Conservation (phyloP, 2,329 filamentous ascomycete genomes). For the Lomentospora prolificans region DNA sequence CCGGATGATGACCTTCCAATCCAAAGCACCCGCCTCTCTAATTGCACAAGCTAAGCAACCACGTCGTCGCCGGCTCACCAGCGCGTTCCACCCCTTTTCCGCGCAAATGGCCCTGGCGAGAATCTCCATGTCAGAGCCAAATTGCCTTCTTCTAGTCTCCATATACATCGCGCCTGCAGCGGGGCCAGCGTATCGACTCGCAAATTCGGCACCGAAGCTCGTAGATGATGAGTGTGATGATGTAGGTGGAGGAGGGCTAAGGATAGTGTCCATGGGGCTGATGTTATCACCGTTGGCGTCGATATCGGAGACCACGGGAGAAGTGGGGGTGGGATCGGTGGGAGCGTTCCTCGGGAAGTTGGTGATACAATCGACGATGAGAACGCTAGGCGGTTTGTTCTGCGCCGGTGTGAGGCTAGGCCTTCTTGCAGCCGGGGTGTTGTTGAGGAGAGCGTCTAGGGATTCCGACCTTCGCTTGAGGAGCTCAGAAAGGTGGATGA, state of each 20-base stretch:
- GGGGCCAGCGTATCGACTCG: constrained; percentile 13
- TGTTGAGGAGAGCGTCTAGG: constrained; percentile 36
- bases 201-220: neutral
- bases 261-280: neutral
- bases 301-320: constrained; percentile 28
- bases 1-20: constrained; percentile 57
- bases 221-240: constrained; percentile 9
- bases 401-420: constrained; percentile 14
- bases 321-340: constrained; percentile 33
- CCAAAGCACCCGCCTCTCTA: constrained; percentile 61
- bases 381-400: constrained; percentile 30
- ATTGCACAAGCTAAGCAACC: constrained; percentile 67
- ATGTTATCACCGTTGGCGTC: neutral
- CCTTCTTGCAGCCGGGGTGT: constrained; percentile 21
- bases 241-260: constrained; percentile 15
- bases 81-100: constrained; percentile 62
- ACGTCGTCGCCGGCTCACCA: constrained; percentile 56
- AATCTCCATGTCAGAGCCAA: constrained; percentile 58
- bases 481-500: constrained; percentile 49
- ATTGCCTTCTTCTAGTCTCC: constrained; percentile 46
- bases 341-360: constrained; percentile 33
- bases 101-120: constrained; percentile 64
- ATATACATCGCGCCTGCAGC: constrained; percentile 44
- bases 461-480: constrained; percentile 35
- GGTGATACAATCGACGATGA: constrained; percentile 56